Evolutionary conservation across 768 basidiomycete species (phyloP).

Genomic region (Tricholoma saponaceum): DNA sequence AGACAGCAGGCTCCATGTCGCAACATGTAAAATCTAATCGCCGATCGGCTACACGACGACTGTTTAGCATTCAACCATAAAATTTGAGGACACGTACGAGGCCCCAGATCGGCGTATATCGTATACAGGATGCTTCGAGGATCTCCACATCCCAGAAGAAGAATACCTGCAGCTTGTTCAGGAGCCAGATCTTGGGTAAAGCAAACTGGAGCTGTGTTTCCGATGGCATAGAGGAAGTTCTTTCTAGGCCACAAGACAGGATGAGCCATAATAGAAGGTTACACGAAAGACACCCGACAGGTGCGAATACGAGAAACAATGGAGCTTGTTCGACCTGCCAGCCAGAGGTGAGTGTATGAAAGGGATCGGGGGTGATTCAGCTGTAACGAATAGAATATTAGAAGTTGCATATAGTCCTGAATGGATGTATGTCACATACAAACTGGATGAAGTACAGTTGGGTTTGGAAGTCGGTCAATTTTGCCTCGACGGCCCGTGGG

Average conservation of each 20-base stretch:
- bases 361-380: background rate
- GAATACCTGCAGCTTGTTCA: slow-evolving; percentile 34
- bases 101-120: slow-evolving; percentile 19
- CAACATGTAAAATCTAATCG: slow-evolving; percentile 34
- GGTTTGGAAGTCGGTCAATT: background rate
- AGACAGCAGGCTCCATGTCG: slow-evolving; percentile 32
- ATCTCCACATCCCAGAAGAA: slow-evolving; percentile 47
- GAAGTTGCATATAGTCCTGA: background rate
- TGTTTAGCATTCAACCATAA: background rate
- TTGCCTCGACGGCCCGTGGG: background rate
- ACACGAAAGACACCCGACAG: background rate
- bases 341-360: too few relatives aligned
- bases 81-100: slow-evolving; percentile 9
- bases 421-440: background rate
- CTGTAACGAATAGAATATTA: background rate
- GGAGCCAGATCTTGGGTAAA: slow-evolving; percentile 38
- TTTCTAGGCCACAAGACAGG: slow-evolving; percentile 31
- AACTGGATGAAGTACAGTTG: background rate
- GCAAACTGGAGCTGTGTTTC: slow-evolving; percentile 44
- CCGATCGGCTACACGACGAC: slow-evolving; percentile 8
- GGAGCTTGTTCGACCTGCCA: background rate
- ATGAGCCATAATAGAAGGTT: slow-evolving; percentile 27
- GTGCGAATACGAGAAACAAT: background rate
- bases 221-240: slow-evolving; percentile 45
- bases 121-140: slow-evolving; percentile 45